Conservation (phyloP, 1,284 basidiomycete species). For the Microbotryum silenes-acaulis region DNA sequence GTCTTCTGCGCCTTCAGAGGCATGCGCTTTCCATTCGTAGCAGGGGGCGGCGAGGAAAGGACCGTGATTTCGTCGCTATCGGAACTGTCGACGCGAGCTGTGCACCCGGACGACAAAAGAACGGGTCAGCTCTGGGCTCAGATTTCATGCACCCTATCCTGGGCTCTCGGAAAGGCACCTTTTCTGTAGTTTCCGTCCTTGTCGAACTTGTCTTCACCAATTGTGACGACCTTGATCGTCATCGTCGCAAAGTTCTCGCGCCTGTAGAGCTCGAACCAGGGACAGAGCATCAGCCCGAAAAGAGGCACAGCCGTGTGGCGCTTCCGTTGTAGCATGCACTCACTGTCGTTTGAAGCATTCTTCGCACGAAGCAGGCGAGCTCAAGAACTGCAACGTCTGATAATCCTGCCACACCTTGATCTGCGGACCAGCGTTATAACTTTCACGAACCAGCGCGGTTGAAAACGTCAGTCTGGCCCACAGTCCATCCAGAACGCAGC, state of each 20-base stretch:
- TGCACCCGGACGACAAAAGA: no score
- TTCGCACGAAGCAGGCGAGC: conserved; percentile 4
- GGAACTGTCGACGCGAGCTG: no score
- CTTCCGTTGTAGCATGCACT: background rate
- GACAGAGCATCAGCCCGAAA: background rate
- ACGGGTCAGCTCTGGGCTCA: no score
- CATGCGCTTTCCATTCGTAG: background rate
- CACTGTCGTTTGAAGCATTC: conserved; percentile 18
- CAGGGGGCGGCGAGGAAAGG: background rate
- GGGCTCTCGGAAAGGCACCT: background rate
- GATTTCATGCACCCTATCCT: no score
- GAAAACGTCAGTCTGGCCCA: no score
- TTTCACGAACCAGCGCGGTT: background rate
- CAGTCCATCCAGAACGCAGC: no score
- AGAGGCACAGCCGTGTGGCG: background rate
- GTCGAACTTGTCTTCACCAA: conserved; percentile 16
- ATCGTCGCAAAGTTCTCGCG: conserved; percentile 15
- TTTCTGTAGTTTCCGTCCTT: conserved; percentile 7
- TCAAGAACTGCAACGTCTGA: background rate
- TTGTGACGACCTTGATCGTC: conserved; percentile 7
- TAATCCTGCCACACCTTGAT: conserved; percentile 15
- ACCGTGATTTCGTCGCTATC: no score
- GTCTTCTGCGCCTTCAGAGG: no score
- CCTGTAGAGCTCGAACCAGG: background rate
- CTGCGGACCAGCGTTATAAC: conserved; percentile 20